Conservation (phyloP, 257 asterid genomes). For the Mitragyna speciosa region DNA sequence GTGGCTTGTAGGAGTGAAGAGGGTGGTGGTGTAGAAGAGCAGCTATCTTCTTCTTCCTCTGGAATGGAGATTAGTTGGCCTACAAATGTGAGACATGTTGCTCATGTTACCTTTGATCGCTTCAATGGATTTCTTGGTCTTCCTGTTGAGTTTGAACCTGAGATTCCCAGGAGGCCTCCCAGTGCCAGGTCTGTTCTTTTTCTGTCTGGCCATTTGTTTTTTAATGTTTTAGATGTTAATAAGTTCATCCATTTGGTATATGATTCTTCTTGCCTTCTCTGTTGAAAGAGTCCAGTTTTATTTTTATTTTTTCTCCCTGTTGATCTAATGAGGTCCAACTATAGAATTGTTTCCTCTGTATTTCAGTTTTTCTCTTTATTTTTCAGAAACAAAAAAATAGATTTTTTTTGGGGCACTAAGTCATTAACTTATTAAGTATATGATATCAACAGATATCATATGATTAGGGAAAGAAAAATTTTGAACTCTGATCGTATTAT, state of each 20-base stretch:
- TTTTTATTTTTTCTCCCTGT: no score
- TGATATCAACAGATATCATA: no score
- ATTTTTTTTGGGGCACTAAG: not conserved
- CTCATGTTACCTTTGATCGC: conserved; percentile 62
- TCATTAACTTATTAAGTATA: no score
- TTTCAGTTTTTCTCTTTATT: not conserved
- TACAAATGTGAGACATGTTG: conserved; percentile 59
- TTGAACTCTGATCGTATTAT: not conserved
- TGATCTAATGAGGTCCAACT: not conserved
- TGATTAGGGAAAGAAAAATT: not conserved
- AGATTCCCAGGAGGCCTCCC: conserved; percentile 60
- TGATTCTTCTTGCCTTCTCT: not conserved
- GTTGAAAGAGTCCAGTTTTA: not conserved
- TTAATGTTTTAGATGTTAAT: not conserved
- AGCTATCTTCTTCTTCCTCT: conserved; percentile 31
- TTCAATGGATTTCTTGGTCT: conserved; percentile 65
- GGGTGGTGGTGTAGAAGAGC: conserved; percentile 24
- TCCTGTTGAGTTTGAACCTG: conserved; percentile 68
- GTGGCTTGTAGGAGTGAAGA: conserved; percentile 38
- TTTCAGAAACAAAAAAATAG: not conserved
- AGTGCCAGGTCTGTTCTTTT: conserved; percentile 52
- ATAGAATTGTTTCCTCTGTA: not conserved
- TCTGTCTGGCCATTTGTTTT: not conserved
- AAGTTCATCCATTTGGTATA: not conserved
- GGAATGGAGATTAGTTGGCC: conserved; percentile 50